Percentiles rank a stretch among this genome's conserved stretches.
These are phyloP conservation scores for Physaria fendleri DNA, from an alignment of 345 rosid species.

Conservation along the genomic window DNA sequence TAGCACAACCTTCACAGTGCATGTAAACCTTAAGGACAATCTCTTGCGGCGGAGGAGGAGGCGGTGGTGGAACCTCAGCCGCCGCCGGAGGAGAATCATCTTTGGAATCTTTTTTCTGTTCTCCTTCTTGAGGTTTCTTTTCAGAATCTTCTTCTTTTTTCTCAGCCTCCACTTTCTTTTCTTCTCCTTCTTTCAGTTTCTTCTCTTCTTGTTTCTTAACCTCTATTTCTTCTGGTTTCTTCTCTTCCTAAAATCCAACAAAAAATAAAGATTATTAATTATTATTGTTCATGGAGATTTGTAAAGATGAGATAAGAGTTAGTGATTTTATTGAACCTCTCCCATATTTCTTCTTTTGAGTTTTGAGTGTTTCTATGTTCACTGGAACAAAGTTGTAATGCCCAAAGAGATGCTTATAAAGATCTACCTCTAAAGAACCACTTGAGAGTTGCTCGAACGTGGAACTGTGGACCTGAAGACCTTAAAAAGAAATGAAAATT, in stretches of 20 bases:
- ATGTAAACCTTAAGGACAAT: slow-evolving; percentile 75
- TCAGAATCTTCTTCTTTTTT: slow-evolving; percentile 33
- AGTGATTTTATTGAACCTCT: slow-evolving; percentile 33
- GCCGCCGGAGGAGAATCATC: slow-evolving; percentile 25
- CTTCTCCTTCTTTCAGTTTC: slow-evolving; percentile 31
- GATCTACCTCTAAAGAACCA: slow-evolving; percentile 22
- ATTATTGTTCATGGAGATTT: slow-evolving; percentile 14
- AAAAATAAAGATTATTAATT: not conserved
- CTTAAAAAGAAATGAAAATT: slow-evolving; percentile 26
- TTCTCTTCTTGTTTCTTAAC: too few relatives aligned
- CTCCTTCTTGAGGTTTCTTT: slow-evolving; percentile 39
- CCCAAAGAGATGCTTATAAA: slow-evolving; percentile 29
- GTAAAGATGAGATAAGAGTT: slow-evolving; percentile 21
- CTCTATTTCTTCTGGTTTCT: slow-evolving; percentile 27
- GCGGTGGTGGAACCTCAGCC: slow-evolving; percentile 36
- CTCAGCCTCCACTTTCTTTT: slow-evolving; percentile 36
- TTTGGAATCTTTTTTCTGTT: slow-evolving; percentile 31
- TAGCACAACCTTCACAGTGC: slow-evolving; percentile 99
- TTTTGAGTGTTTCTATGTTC: slow-evolving; percentile 27
- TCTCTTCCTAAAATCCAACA: slow-evolving; percentile 23
- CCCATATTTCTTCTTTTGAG: slow-evolving; percentile 18
- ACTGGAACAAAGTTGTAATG: slow-evolving; percentile 6
- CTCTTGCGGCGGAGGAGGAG: slow-evolving; percentile 72
- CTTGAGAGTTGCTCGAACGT: slow-evolving; percentile 30
- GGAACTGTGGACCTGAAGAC: slow-evolving; percentile 35